Evolutionary conservation across 1,139 yeast species (phyloP).

Genomic region (Suhomyces terraborum): DNA sequence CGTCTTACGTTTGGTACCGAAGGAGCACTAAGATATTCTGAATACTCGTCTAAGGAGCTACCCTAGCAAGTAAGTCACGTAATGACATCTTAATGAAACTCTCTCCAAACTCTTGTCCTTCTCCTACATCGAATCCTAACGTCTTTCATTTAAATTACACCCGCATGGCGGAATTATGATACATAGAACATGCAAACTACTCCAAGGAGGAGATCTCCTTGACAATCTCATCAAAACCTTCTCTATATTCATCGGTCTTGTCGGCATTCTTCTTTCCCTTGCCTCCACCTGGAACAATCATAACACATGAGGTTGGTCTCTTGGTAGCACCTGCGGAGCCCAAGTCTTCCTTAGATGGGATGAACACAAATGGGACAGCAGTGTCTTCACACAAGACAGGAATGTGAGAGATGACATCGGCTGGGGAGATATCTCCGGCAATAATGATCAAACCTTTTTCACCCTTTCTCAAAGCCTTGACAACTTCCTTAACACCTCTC

Average conservation of each 20-base stretch:
- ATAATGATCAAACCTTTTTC: constrained; percentile 94
- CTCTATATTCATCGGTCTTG: constrained; percentile 88
- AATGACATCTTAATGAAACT: not conserved
- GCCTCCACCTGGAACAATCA: constrained; percentile 96
- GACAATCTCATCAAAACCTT: constrained; percentile 88
- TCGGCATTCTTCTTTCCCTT: constrained; percentile 78
- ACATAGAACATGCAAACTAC: constrained; percentile 11
- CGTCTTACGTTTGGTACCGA: too few species aligned
- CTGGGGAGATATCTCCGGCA: constrained; percentile 98
- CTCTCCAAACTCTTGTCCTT: not conserved
- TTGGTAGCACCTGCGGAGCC: constrained; percentile 99
- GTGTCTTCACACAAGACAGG: constrained; percentile 97
- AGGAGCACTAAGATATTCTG: too few species aligned
- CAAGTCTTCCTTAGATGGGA: constrained; percentile 96
- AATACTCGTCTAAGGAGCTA: too few species aligned
- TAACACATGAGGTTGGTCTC: constrained; percentile 97
- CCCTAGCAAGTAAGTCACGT: too few species aligned
- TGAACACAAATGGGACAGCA: constrained; percentile 85
- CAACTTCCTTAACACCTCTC: constrained; percentile 98
- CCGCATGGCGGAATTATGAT: constrained; percentile 10
- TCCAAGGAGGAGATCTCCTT: constrained; percentile 69
- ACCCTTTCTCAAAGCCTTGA: constrained; percentile 95
- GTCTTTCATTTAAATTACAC: constrained; percentile 8
- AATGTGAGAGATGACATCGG: constrained; percentile 94
- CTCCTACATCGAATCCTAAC: constrained; percentile 1